A percentile compares a stretch with the other conserved stretches of the same genome.
phyloP scores from a whole-genome alignment of 495 filamentous ascomycete species.

The Pyronema domesticum region DNA sequence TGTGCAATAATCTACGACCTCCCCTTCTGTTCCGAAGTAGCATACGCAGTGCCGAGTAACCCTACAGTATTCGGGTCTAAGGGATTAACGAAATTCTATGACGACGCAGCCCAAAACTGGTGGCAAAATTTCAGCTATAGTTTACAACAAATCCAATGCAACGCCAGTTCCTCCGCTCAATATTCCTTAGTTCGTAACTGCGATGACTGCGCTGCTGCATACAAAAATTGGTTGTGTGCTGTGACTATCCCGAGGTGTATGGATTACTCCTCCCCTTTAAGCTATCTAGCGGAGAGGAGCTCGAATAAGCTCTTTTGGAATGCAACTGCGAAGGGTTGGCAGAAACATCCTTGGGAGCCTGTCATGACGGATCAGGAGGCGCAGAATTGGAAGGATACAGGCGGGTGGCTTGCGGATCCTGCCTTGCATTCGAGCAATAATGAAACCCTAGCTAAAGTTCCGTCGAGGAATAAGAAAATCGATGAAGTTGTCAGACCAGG shows the following conservation, averaged over 20 bases:
- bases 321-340: constrained; percentile 31
- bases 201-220: constrained; percentile 54
- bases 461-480: constrained; percentile 47
- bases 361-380: constrained; percentile 23
- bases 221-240: constrained; percentile 87
- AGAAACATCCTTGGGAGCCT: constrained; percentile 22
- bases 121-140: constrained; percentile 66
- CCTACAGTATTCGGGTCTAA: constrained; percentile 34
- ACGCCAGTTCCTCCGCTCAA: constrained; percentile 39
- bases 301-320: constrained; percentile 51
- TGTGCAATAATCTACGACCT: constrained; percentile 75
- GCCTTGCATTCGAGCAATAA: constrained; percentile 3
- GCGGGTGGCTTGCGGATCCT: constrained; percentile 3
- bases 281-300: constrained; percentile 50
- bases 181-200: constrained; percentile 72
- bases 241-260: constrained; percentile 82
- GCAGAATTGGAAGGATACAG: constrained; percentile 4
- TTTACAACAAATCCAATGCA: constrained; percentile 70
- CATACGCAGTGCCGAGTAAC: constrained; percentile 80
- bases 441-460: constrained; percentile 21
- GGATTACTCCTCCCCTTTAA: constrained; percentile 44
- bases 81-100: constrained; percentile 48
- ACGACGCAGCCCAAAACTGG: constrained; percentile 38
- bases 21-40: constrained; percentile 63
- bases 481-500: constrained; percentile 57